Evolutionary conservation across 371 early-diverging fungal genomes (phyloP).

Genomic region (Mucor indicus): DNA sequence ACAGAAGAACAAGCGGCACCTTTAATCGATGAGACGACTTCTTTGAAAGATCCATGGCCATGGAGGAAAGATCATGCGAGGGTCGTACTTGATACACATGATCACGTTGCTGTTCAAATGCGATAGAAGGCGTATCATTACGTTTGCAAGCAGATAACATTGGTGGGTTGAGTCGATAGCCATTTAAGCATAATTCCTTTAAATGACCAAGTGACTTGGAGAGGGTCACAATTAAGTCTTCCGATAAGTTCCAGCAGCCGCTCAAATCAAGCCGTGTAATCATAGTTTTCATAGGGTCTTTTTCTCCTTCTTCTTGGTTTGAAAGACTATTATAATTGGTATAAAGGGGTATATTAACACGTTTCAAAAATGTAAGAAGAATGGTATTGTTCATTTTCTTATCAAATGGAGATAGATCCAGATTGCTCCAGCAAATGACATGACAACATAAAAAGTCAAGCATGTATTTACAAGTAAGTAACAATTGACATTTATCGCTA

Average conservation of each 20-base stretch:
- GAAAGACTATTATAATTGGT: not conserved
- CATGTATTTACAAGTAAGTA: conserved; percentile 20
- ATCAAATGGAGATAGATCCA: conserved; percentile 32
- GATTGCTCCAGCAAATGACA: conserved; percentile 30
- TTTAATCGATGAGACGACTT: conserved; percentile 16
- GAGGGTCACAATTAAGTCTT: conserved; percentile 22
- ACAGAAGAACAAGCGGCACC: conserved; percentile 19
- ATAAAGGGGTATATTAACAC: conserved; percentile 15
- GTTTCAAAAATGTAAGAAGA: conserved; percentile 24
- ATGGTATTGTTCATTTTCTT: conserved; percentile 12
- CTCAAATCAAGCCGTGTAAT: conserved; percentile 23
- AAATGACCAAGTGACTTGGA: conserved; percentile 22
- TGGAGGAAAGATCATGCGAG: conserved; percentile 30
- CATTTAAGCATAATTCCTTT: conserved; percentile 18
- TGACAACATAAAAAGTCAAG: conserved; percentile 16
- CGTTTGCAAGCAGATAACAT: not conserved
- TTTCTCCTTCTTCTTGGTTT: not conserved
- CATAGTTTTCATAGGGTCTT: not conserved
- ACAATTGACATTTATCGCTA: conserved; percentile 31
- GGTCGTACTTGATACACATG: conserved; percentile 41
- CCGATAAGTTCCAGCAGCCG: conserved; percentile 31
- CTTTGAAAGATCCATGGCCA: conserved; percentile 35
- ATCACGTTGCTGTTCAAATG: conserved; percentile 32
- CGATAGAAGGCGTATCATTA: not conserved
- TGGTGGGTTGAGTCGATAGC: conserved; percentile 13